A percentile compares a stretch with the other conserved stretches of the same genome.
These are phyloP conservation scores for Chara braunii DNA, from an alignment of 139 green algal genomes.

Conservation along the genomic window DNA sequence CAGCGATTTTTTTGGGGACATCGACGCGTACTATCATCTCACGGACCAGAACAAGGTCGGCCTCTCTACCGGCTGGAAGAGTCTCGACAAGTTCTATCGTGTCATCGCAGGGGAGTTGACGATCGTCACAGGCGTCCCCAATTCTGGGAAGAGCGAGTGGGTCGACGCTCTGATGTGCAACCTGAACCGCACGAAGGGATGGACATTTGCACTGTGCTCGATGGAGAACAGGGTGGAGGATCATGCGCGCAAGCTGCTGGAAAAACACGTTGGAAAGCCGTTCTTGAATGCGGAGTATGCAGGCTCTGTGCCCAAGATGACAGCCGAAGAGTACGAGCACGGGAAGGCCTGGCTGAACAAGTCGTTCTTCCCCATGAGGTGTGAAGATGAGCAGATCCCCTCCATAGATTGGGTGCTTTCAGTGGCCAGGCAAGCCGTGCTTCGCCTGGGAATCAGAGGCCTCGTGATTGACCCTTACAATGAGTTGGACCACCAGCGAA, in stretches of 20 bases:
- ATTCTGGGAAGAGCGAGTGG: conserved; percentile 94
- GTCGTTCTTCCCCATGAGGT: conserved; percentile 64
- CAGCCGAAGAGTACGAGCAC: conserved; percentile 49
- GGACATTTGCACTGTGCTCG: conserved; percentile 78
- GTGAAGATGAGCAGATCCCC: conserved; percentile 71
- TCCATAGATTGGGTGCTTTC: conserved; percentile 87
- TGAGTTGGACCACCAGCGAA: conserved; percentile 79
- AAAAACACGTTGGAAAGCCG: conserved; percentile 68
- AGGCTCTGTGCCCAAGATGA: conserved; percentile 39
- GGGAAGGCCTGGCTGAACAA: conserved; percentile 71
- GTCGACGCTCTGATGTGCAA: conserved; percentile 89
- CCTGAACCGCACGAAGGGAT: conserved; percentile 66
- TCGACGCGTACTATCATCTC: conserved; percentile 56
- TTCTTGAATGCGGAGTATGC: conserved; percentile 40
- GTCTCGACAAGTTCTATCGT: conserved; percentile 72
- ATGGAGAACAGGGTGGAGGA: conserved; percentile 54
- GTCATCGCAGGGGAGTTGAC: conserved; percentile 85
- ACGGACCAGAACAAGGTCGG: conserved; percentile 46
- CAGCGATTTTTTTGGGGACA: conserved; percentile 51
- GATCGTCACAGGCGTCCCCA: conserved; percentile 89
- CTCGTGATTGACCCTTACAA: conserved; percentile 99
- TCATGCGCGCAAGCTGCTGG: conserved; percentile 76
- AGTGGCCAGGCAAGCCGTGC: conserved; percentile 63
- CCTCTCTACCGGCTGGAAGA: conserved; percentile 52
- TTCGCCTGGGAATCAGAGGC: conserved; percentile 71